These are phyloP conservation scores for Babesia gibsoni DNA, from an alignment of 169 alveolate species.

Conservation along the genomic window DNA sequence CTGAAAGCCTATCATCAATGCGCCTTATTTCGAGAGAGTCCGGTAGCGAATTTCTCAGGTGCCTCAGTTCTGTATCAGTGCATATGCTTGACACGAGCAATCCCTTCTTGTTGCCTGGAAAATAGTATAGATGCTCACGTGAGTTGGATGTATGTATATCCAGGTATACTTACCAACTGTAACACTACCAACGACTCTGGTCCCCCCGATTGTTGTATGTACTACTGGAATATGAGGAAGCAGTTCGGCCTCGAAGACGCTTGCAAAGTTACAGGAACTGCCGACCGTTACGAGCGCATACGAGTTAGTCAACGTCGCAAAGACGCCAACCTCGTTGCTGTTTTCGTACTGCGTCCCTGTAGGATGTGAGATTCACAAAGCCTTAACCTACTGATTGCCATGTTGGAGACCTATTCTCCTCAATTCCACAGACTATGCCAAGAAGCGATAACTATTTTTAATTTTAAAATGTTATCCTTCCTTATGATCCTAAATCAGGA, in stretches of 20 bases:
- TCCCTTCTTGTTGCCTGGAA: slow-evolving; percentile 92
- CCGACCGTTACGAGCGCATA: slow-evolving; percentile 95
- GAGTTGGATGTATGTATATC: not conserved
- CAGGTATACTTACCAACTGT: slow-evolving; percentile 83
- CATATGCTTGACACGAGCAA: slow-evolving; percentile 95
- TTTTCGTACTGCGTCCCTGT: slow-evolving; percentile 90
- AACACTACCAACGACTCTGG: slow-evolving; percentile 94
- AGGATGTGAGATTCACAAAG: not conserved
- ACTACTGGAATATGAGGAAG: slow-evolving; percentile 94
- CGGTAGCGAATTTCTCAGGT: slow-evolving; percentile 95
- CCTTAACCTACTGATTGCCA: slow-evolving; percentile 58
- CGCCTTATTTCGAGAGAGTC: slow-evolving; percentile 92
- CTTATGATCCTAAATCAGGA: no score
- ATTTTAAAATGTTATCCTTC: not conserved
- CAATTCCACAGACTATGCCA: not conserved
- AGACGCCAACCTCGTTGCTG: slow-evolving; percentile 97
- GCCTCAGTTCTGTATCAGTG: slow-evolving; percentile 95
- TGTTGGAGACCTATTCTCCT: slow-evolving; percentile 7
- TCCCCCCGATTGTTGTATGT: slow-evolving; percentile 95
- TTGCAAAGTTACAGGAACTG: slow-evolving; percentile 94
- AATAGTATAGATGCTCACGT: not conserved
- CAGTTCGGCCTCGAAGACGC: slow-evolving; percentile 93
- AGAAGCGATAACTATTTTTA: not conserved
- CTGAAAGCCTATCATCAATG: slow-evolving; percentile 97
- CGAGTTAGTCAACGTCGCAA: slow-evolving; percentile 92